Evolutionary conservation across 768 basidiomycete genomes (phyloP), one percentile per base, ranked within the genome.

Genomic region (Lentinula lateritia): DNA sequence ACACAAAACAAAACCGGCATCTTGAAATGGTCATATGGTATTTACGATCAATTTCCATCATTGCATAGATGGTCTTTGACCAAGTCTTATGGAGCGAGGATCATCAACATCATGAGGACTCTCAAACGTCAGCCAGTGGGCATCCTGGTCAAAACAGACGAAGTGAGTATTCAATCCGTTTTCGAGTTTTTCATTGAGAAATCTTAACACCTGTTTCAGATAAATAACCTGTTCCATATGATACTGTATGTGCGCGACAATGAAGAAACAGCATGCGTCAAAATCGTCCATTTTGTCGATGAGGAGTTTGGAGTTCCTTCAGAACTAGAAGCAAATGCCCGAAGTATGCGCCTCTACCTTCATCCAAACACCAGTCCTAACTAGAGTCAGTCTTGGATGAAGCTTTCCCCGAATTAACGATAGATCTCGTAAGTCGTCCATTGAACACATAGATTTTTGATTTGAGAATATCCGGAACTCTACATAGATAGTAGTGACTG

Each of bases 191-290:
- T 50, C 5, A 39, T 16, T 15, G 18, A 20, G 64, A 15, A 28
- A 45, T 36, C 28, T 20, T 8, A 32, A 5, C 15, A 23, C 23
- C 34, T 52, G 3, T 32, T 13, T 53, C 48, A 92, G 90, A 88
- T 91, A 64, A 83, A 88, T 65, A 74, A 76, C 39, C 65, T 91
- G 3, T 83, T 89, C 62, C 80, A 82, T 55, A 85, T 86, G 78
- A 75, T 90, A 34, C 71, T 85, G 12, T 91, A 91, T 64, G 86
- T 89, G 2, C 73, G 76, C 45, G 75, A 77, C 60, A 90, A 89
- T 65, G 89, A 92, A 69, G 84, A 86, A 65, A 91, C 90, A 0
- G 80, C 86, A 0, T 78, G 82, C 65, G 66, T 91, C 60, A 88
- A 88, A 71, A 79, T 91, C 12, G 77, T 90, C 3, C 87, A 90